Percentiles rank a stretch among this genome's conserved stretches.
Evolutionary conservation across 495 filamentous ascomycete species (phyloP).

Genomic region (Talaromyces trachyspermus): DNA sequence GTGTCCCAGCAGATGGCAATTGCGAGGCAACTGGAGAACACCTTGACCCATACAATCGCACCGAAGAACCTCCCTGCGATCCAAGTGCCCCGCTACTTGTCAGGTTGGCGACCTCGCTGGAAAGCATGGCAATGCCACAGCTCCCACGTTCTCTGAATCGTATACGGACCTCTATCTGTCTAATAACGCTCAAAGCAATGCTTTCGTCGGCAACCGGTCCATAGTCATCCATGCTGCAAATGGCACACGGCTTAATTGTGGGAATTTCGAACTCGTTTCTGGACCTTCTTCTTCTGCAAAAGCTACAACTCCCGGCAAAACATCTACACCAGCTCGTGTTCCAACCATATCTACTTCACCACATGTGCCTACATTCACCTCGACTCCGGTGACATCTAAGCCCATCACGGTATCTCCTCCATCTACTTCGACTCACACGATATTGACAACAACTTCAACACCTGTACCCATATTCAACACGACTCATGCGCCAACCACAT

Average conservation of each 20-base stretch:
- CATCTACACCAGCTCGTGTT: too few species aligned
- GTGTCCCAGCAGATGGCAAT: constrained; percentile 68
- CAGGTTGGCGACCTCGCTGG: constrained; percentile 79
- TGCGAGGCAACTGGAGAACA: constrained; percentile 67
- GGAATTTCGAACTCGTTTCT: constrained; percentile 17
- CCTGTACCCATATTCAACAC: too few species aligned
- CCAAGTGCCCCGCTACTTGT: constrained; percentile 55
- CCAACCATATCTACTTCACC: too few species aligned
- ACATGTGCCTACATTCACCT: too few species aligned
- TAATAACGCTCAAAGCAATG: constrained; percentile 41
- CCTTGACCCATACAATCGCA: constrained; percentile 58
- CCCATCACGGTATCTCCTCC: too few species aligned
- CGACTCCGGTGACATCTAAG: too few species aligned
- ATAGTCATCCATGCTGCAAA: constrained; percentile 58
- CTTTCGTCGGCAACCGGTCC: constrained; percentile 75
- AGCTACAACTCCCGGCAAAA: too few species aligned
- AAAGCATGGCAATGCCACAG: constrained; percentile 65
- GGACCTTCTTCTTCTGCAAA: too few species aligned
- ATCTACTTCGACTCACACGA: too few species aligned
- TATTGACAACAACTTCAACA: too few species aligned
- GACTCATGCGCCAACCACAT: too few species aligned
- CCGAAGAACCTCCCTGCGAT: constrained; percentile 60
- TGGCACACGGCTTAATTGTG: constrained; percentile 21
- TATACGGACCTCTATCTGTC: constrained; percentile 67
- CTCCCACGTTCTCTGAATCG: constrained; percentile 31